Evolutionary conservation across 2,329 filamentous ascomycete species (phyloP).

Genomic region (Fusarium dlaminii): DNA sequence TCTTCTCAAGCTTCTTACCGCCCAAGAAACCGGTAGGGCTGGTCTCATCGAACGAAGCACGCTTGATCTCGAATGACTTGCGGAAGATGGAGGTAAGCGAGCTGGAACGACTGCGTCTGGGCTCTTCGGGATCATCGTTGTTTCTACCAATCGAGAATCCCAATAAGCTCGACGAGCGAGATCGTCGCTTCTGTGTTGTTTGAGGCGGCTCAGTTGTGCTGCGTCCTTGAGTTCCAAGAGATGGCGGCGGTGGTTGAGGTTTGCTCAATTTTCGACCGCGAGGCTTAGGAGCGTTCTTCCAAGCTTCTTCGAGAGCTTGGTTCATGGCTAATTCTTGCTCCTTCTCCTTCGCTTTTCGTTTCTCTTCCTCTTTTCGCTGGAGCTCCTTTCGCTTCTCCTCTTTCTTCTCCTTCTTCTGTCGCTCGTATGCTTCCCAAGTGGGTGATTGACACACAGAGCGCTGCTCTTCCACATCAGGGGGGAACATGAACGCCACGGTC

Average conservation of each 20-base stretch:
- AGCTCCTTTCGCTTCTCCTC: constrained; percentile 55
- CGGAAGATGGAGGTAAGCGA: constrained; percentile 50
- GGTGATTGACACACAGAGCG: constrained; percentile 67
- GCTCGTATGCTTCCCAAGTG: constrained; percentile 67
- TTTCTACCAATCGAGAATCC: constrained; percentile 36
- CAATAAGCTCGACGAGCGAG: constrained; percentile 42
- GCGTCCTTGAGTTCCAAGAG: constrained; percentile 18
- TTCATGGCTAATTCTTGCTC: constrained; percentile 29
- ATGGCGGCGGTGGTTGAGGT: constrained; percentile 40
- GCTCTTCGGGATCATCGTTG: constrained; percentile 36
- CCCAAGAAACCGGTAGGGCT: constrained; percentile 52
- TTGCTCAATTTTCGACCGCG: constrained; percentile 47
- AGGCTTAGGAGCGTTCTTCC: constrained; percentile 36
- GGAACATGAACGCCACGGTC: constrained; percentile 46
- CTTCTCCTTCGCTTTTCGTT: constrained; percentile 34
- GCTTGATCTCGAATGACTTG: constrained; percentile 48
- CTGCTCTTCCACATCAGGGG: constrained; percentile 44
- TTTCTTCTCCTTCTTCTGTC: constrained; percentile 64
- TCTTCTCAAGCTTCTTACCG: constrained; percentile 53
- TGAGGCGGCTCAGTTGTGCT: constrained; percentile 30
- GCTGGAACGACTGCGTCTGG: constrained; percentile 47
- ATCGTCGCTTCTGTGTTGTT: constrained; percentile 34
- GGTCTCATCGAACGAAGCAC: constrained; percentile 46
- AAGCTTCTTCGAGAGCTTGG: constrained; percentile 37
- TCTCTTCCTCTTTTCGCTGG: constrained; percentile 46